These are phyloP conservation scores for Globisporangium okanoganense DNA, from an alignment of 352 stramenopile genomes.

Conservation along the genomic window DNA sequence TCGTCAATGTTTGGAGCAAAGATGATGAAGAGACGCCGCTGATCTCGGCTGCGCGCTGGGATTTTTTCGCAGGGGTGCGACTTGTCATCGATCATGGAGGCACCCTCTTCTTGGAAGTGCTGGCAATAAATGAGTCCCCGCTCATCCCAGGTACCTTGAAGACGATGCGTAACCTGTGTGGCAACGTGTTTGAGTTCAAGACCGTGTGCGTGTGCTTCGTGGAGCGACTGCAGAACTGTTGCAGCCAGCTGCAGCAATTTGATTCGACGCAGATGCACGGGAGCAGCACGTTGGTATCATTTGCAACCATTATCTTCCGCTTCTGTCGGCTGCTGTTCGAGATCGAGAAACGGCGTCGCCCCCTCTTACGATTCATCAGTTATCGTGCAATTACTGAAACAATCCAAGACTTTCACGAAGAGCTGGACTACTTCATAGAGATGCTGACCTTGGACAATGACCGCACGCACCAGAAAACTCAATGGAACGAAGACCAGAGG, in stretches of 20 bases:
- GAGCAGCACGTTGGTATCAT: not conserved
- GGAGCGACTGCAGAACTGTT: not conserved
- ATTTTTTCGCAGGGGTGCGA: not conserved
- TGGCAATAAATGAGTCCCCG: not conserved
- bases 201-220: not conserved
- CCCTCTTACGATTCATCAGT: not conserved
- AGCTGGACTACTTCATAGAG: not conserved
- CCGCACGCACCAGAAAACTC: not conserved
- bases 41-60: not conserved
- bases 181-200: not conserved
- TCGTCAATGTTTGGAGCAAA: not conserved
- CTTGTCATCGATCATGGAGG: not conserved
- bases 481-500: not conserved
- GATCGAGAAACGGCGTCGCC: not conserved
- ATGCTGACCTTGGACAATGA: no score
- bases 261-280: not conserved
- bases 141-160: not conserved
- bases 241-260: not conserved
- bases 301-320: constrained; percentile 3
- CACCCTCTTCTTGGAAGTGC: not conserved
- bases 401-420: not conserved
- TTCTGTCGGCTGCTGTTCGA: not conserved
- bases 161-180: not conserved
- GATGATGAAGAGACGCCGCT: not conserved
- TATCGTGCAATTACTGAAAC: not conserved